Percentiles rank a stretch among this genome's conserved stretches.
Conservation (phyloP, 2,329 filamentous ascomycete species). For the Neofusicoccum umdonicola region DNA sequence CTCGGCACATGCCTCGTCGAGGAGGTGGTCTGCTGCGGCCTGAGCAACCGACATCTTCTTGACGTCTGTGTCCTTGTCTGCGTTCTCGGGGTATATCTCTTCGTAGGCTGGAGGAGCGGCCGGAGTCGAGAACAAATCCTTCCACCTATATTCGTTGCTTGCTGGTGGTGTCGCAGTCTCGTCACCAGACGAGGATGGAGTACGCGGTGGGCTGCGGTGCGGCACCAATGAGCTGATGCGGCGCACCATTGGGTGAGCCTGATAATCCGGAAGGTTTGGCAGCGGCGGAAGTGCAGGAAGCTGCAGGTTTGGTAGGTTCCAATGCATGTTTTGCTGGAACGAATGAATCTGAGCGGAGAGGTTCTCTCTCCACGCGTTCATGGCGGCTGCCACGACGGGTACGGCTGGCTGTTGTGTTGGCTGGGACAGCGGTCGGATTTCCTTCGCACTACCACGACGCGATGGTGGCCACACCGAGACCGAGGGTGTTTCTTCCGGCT, state of each 20-base stretch:
- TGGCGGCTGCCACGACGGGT: constrained; percentile 46
- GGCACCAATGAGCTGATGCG: constrained; percentile 71
- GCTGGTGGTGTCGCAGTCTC: constrained; percentile 37
- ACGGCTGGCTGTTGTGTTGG: neutral
- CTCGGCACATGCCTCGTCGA: constrained; percentile 57
- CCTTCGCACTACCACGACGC: constrained; percentile 8
- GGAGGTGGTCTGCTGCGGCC: constrained; percentile 58
- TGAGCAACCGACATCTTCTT: constrained; percentile 60
- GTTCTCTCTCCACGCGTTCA: constrained; percentile 60
- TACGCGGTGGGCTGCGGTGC: constrained; percentile 54
- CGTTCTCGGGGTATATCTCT: constrained; percentile 65
- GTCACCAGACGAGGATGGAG: constrained; percentile 4
- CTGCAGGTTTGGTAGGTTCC: constrained; percentile 62
- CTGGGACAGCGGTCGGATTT: neutral
- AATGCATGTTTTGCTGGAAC: constrained; percentile 68
- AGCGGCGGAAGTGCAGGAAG: constrained; percentile 43
- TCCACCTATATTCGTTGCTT: constrained; percentile 20
- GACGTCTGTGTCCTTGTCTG: constrained; percentile 29
- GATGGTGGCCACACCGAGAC: constrained; percentile 10
- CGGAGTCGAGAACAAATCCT: constrained; percentile 22
- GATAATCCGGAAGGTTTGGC: constrained; percentile 65
- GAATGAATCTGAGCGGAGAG: constrained; percentile 72
- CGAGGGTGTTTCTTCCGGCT: neutral
- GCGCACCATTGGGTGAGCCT: constrained; percentile 66
- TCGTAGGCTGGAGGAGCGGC: constrained; percentile 70